Conservation (phyloP, 345 rosid species). For the Populus davidiana region DNA sequence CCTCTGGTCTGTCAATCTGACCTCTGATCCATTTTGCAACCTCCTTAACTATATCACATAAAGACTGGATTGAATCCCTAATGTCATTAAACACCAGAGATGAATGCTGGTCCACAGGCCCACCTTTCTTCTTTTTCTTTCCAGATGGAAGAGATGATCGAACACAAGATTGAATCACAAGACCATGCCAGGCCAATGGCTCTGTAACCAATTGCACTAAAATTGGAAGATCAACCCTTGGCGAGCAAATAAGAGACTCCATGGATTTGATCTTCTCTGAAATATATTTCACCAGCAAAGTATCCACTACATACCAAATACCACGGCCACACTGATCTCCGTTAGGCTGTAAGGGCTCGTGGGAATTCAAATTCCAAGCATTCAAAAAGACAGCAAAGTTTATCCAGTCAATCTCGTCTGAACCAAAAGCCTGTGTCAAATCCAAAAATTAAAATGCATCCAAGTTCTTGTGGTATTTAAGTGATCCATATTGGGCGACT, state of each 20-base stretch:
- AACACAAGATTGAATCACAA: slow-evolving; percentile 67
- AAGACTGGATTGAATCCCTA: slow-evolving; percentile 51
- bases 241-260: slow-evolving; percentile 45
- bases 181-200: slow-evolving; percentile 86
- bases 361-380: slow-evolving; percentile 72
- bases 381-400: slow-evolving; percentile 76
- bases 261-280: slow-evolving; percentile 45
- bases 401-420: slow-evolving; percentile 68
- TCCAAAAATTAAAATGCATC: neutral
- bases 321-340: slow-evolving; percentile 22
- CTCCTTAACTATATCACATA: slow-evolving; percentile 44
- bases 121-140: slow-evolving; percentile 89
- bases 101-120: slow-evolving; percentile 43
- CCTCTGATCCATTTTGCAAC: slow-evolving; percentile 48
- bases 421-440: slow-evolving; percentile 62
- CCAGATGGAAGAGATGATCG: slow-evolving; percentile 75
- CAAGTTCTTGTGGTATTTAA: neutral
- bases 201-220: slow-evolving; percentile 72
- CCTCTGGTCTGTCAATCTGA: slow-evolving; percentile 51
- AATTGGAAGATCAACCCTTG: slow-evolving; percentile 41
- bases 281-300: slow-evolving; percentile 52
- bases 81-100: slow-evolving; percentile 37
- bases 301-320: slow-evolving; percentile 52
- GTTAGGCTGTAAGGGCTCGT: slow-evolving; percentile 37
- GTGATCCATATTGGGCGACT: neutral